Percentiles rank a stretch among this genome's conserved stretches.
These are phyloP conservation scores for Mycena polygramma DNA, from an alignment of 768 basidiomycete species.

Conservation along the genomic window DNA sequence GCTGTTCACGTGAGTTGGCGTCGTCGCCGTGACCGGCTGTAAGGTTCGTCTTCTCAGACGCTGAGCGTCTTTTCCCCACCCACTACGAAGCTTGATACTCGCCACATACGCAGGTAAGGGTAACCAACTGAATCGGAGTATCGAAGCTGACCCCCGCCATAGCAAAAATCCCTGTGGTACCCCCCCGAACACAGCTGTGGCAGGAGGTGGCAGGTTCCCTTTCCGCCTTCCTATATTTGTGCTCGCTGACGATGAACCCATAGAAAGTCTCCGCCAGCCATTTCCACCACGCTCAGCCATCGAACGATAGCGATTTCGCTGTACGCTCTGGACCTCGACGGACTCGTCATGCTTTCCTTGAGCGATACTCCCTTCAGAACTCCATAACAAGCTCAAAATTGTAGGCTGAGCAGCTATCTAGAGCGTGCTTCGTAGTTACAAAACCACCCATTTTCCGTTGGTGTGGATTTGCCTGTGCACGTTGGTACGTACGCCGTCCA, in stretches of 20 bases:
- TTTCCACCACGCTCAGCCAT: too few relatives aligned
- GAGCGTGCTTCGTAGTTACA: not conserved
- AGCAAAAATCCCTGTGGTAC: not conserved
- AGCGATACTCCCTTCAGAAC: not conserved
- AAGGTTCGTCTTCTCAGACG: conserved; percentile 26
- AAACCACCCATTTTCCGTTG: too few relatives aligned
- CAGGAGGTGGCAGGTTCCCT: not conserved
- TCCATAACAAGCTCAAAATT: not conserved
- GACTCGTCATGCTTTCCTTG: not conserved
- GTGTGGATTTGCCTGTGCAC: too few relatives aligned
- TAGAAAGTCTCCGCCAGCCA: conserved; percentile 3
- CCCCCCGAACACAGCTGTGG: not conserved
- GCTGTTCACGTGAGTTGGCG: not conserved
- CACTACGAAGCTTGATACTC: not conserved
- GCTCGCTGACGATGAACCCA: not conserved
- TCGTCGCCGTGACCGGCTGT: conserved; percentile 3
- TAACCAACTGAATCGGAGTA: not conserved
- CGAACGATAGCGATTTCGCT: not conserved
- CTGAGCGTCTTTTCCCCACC: not conserved
- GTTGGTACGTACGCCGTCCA: too few relatives aligned
- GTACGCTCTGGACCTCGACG: not conserved
- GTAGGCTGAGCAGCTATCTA: not conserved
- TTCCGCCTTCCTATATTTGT: too few relatives aligned
- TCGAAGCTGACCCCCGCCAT: not conserved
- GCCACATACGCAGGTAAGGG: not conserved